Evolutionary conservation across 768 basidiomycete species (phyloP), one percentile per base, ranked within the genome.

Genomic region (Trametes punicea): DNA sequence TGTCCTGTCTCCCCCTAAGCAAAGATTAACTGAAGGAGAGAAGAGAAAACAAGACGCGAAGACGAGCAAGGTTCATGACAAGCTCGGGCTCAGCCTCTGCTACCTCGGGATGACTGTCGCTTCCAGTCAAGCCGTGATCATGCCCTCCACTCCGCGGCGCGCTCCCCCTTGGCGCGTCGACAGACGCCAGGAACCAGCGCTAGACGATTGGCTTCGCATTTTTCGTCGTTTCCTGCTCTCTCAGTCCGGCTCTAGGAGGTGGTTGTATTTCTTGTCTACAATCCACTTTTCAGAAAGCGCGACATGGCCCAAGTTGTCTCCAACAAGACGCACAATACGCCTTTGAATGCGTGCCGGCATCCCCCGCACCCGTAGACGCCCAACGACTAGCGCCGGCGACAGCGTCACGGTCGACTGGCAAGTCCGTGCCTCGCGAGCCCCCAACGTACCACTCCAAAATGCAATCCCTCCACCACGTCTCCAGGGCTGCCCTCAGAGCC

Each of bases 391-490:
- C 36, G 36, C 18, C 16, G 36, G 16, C 15, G 36, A 15, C 23
- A 54, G 44, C 44, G 52, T 54, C 44, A 46, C 52, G 30, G 10
- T 18, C 30, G 18, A 20, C 20, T 13, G 40, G 9, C n/a, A 26
- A 26, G 15, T n/a, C n/a, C 34, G 33, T n/a, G 34, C 15, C 11
- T 10, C 23, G 38, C 39, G 40, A 7, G n/a, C 34, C 13, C 34
- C 34, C 13, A 55, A 50, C 48, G 48, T 55, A 47, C 55, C 47
- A 57, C 56, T 41, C 45, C 55, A 41, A 41, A 36, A 64, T 64
- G 63, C 53, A 61, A 25, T 49, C 63, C 51, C 46, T 64, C 51
- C 63, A 61, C 51, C 56, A 59, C 51, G 51, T 55, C 18, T 56
- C 61, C 13, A 59, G 39, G 55, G 46, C 59, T 15, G 54, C 55